A percentile compares a stretch with the other conserved stretches of the same genome.
Evolutionary conservation across 495 filamentous ascomycete genomes (phyloP).

Genomic region (Penicillium egyptiacum): DNA sequence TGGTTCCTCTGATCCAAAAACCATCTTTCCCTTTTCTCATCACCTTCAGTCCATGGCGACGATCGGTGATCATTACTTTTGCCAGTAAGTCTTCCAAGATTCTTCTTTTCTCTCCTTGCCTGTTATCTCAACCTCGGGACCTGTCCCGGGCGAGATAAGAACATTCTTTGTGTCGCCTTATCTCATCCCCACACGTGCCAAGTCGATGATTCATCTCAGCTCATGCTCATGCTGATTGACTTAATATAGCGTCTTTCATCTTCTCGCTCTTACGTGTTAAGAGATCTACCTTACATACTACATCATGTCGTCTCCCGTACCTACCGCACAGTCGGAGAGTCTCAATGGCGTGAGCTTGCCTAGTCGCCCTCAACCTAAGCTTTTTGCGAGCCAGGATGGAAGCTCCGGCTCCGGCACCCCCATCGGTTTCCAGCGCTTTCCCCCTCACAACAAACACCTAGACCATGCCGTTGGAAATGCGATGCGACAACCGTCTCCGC

Average conservation of each 20-base stretch:
- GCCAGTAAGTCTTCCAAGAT: constrained; percentile 14
- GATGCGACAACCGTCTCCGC: constrained; percentile 75
- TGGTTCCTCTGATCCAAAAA: neutral
- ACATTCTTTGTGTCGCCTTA: constrained; percentile 11
- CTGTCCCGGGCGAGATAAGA: constrained; percentile 6
- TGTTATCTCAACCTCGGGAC: constrained; percentile 7
- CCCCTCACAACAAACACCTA: constrained; percentile 59
- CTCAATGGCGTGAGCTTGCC: constrained; percentile 36
- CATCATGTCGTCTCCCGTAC: constrained; percentile 42
- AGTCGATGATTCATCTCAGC: constrained; percentile 9
- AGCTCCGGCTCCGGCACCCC: constrained; percentile 46
- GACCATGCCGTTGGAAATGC: constrained; percentile 60
- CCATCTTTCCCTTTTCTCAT: constrained; percentile 3
- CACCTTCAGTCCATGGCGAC: constrained; percentile 22
- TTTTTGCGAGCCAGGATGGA: constrained; percentile 38
- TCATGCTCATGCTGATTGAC: constrained; percentile 12
- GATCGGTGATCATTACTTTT: constrained; percentile 10
- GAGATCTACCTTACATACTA: constrained; percentile 11
- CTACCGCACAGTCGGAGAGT: constrained; percentile 35
- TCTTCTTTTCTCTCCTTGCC: neutral
- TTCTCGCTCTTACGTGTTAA: constrained; percentile 18
- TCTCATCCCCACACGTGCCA: constrained; percentile 4
- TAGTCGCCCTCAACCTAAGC: constrained; percentile 37
- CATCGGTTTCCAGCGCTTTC: constrained; percentile 49
- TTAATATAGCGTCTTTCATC: constrained; percentile 19